Conservation (phyloP, 2,329 filamentous ascomycete species). For the Talaromyces pinophilus region DNA sequence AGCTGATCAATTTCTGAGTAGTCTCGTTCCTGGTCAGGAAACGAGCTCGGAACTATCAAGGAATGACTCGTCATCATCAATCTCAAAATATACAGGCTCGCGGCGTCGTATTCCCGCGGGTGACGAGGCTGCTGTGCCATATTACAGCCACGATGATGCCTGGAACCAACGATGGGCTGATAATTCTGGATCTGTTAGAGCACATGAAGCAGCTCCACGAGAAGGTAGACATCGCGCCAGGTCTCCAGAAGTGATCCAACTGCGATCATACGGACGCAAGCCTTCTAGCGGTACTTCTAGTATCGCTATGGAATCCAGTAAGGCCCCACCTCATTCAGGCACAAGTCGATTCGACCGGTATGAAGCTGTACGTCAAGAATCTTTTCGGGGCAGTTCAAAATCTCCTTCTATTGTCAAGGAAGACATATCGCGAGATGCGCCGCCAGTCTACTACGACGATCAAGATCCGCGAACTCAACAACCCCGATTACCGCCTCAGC, state of each 20-base stretch:
- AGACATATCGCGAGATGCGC: constrained; percentile 14
- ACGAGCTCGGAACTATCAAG: constrained; percentile 16
- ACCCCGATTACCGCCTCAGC: constrained; percentile 14
- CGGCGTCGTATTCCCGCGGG: constrained; percentile 7
- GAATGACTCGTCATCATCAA: constrained; percentile 17
- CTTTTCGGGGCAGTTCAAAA: constrained; percentile 29
- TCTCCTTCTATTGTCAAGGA: constrained; percentile 30
- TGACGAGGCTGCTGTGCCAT: constrained; percentile 7
- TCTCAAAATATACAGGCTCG: constrained; percentile 7
- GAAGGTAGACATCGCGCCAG: constrained; percentile 13
- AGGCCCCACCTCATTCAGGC: constrained; percentile 25
- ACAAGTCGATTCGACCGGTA: constrained; percentile 33
- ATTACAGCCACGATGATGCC: constrained; percentile 13
- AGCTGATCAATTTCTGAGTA: constrained; percentile 43
- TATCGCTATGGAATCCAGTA: constrained; percentile 23
- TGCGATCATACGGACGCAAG: constrained; percentile 26
- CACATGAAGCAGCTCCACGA: constrained; percentile 13
- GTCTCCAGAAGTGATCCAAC: constrained; percentile 27
- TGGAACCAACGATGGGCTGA: constrained; percentile 20
- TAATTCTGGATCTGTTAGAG: neutral
- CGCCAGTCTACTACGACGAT: constrained; percentile 18
- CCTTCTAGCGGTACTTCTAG: constrained; percentile 16
- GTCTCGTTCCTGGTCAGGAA: constrained; percentile 34
- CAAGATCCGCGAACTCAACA: constrained; percentile 15
- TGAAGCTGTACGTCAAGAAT: constrained; percentile 31